phyloP scores from a whole-genome alignment of 2,329 filamentous ascomycete genomes.

The Chalaropsis ovoidea region DNA sequence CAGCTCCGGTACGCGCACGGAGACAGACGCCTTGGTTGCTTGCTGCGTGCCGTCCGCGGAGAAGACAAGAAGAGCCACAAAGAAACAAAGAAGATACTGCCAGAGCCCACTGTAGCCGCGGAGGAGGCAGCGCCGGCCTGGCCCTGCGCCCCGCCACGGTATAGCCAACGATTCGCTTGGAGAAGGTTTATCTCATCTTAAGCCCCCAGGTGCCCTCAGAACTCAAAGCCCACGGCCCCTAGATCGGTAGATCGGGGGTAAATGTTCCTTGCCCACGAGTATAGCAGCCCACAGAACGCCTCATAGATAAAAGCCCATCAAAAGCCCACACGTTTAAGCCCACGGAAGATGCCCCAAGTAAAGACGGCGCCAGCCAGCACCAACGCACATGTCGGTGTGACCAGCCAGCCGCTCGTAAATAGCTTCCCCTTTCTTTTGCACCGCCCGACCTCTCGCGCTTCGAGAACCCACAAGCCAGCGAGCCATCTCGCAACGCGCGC shows the following conservation, averaged over 20 bases:
- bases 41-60: neutral
- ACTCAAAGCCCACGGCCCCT: constrained; percentile 25
- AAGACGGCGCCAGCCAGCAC: constrained; percentile 11
- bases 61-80: constrained; percentile 10
- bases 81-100: constrained; percentile 12
- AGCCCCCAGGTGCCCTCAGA: constrained; percentile 26
- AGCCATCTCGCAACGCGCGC: too few relatives aligned
- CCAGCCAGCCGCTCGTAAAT: neutral
- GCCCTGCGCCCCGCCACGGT: neutral
- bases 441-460: neutral
- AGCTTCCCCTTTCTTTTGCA: neutral
- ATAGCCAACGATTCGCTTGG: constrained; percentile 25
- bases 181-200: constrained; percentile 26
- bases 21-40: neutral
- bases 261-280: constrained; percentile 26
- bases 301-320: constrained; percentile 24
- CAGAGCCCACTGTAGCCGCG: constrained; percentile 19
- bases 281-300: constrained; percentile 26
- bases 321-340: constrained; percentile 25
- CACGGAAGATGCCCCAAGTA: constrained; percentile 21
- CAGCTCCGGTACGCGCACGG: neutral
- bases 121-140: neutral
- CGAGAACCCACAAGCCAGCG: neutral
- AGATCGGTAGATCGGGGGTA: constrained; percentile 16
- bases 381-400: neutral